Base-by-base conservation (phyloP, 768 basidiomycete species). In the Kwoniella sp. region DNA sequence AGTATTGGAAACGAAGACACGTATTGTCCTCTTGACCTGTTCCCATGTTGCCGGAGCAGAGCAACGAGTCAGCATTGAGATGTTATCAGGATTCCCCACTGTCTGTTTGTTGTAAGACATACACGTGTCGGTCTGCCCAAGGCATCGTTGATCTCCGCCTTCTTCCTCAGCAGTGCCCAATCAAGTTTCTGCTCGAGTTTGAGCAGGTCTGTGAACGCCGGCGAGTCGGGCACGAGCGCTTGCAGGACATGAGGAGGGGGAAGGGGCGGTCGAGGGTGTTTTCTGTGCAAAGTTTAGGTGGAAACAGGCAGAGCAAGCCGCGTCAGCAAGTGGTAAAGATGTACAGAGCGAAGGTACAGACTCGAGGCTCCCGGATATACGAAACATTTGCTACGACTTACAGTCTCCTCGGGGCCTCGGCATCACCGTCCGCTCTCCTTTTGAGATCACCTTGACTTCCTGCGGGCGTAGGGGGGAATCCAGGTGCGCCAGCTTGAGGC, bases 81-180 rank as follows among this genome's bases (percentile, higher is more conserved):
- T 8, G 12, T 9, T 34, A 52, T 25, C 34, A 63, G 25, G 51
- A n/a, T 20, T n/a, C n/a, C n/a, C n/a, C n/a, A n/a, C n/a, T n/a
- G n/a, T n/a, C n/a, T n/a, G n/a, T n/a, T n/a, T n/a, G n/a, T n/a
- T n/a, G 25, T 25, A 45, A 29, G 3, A 80, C 84, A 66, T 68
- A 92, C 93, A 4, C 87, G 86, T 22, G 89, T 87, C 34, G 86
- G 87, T 63, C 89, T 85, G 23, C 86, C 85, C 52, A 94, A 77
- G n/a, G 92, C 87, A 76, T 97, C 93, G 75, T 93, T 90, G 31
- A 97, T 88, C 77, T 97, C 93, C 11, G 89, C 89, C 71, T 86
- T 87, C 82, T 95, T 95, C 77, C 94, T 85, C 77, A 87, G 88
- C 84, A 94, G 89, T 2, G 92, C 94, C 94, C 94, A 96, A 80